Conservation (phyloP, 805 yeast genomes). For the Pichia phayaonensis region DNA sequence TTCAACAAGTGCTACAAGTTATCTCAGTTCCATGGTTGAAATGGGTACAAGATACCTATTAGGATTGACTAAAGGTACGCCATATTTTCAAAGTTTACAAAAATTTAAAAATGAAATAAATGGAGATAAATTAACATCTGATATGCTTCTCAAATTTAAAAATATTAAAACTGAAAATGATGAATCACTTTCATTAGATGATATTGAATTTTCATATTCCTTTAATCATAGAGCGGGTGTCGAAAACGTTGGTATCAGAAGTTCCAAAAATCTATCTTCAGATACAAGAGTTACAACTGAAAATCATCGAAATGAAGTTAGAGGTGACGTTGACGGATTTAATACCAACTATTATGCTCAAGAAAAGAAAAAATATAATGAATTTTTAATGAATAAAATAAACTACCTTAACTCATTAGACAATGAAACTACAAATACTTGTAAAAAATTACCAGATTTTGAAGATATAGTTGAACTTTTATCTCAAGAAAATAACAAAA, state of each 20-base stretch:
- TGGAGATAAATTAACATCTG: slow-evolving; percentile 16
- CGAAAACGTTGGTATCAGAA: slow-evolving; percentile 79
- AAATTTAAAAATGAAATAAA: slow-evolving; percentile 7
- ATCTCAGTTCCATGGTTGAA: slow-evolving; percentile 64
- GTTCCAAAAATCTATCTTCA: slow-evolving; percentile 68
- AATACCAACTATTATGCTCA: slow-evolving; percentile 37
- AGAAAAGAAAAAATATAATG: slow-evolving; percentile 46
- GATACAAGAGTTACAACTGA: slow-evolving; percentile 72
- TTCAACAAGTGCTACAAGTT: slow-evolving; percentile 12
- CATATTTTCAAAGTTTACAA: slow-evolving; percentile 20
- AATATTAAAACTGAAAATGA: slow-evolving; percentile 19
- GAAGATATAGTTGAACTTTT: slow-evolving; percentile 53
- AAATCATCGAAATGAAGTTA: slow-evolving; percentile 65
- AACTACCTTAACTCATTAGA: slow-evolving; percentile 16
- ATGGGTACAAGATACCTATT: slow-evolving; percentile 64
- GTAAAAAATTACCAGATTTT: slow-evolving; percentile 36
- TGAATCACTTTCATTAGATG: slow-evolving; percentile 20
- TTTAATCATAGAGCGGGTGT: slow-evolving; percentile 87
- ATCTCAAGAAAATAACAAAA: slow-evolving; percentile 31
- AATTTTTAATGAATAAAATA: slow-evolving; percentile 52
- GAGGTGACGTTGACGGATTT: slow-evolving; percentile 60
- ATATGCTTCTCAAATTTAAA: slow-evolving; percentile 16
- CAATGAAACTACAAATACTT: slow-evolving; percentile 30
- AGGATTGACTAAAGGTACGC: slow-evolving; percentile 28
- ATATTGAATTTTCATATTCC: slow-evolving; percentile 34